A percentile compares a stretch with the other conserved stretches of the same genome.
phyloP scores from a whole-genome alignment of 306 rosid genomes.

The Quercus variabilis region DNA sequence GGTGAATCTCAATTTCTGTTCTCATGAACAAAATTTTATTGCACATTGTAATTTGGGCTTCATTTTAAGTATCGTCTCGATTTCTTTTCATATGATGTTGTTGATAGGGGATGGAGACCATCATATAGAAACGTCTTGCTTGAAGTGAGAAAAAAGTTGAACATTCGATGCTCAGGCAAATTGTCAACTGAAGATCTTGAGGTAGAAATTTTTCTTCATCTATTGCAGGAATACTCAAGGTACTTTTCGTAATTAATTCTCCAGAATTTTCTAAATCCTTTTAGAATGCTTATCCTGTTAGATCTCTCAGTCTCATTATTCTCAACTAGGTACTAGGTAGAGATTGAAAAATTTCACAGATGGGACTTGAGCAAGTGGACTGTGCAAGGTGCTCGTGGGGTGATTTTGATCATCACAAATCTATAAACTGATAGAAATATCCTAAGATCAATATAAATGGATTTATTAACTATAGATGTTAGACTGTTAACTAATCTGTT shows the following conservation, averaged over 20 bases:
- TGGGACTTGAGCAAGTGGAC: neutral
- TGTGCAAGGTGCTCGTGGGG: neutral
- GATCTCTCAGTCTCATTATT: neutral
- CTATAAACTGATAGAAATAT: neutral
- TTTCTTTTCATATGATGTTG: slow-evolving; percentile 14
- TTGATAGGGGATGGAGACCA: slow-evolving; percentile 93
- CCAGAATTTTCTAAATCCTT: neutral
- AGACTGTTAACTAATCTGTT: neutral
- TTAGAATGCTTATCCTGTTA: neutral
- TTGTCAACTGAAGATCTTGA: slow-evolving; percentile 83
- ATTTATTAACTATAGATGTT: neutral
- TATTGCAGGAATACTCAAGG: slow-evolving; percentile 64
- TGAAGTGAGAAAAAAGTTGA: slow-evolving; percentile 61
- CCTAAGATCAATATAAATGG: neutral
- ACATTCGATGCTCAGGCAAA: slow-evolving; percentile 70
- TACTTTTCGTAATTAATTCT: slow-evolving; percentile 2
- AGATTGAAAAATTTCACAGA: neutral
- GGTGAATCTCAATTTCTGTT: neutral
- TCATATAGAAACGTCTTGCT: slow-evolving; percentile 87
- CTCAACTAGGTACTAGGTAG: neutral
- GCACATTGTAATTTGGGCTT: neutral
- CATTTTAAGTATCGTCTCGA: neutral
- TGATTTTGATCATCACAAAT: neutral
- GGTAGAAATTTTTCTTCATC: slow-evolving; percentile 85
- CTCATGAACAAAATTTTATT: neutral